Base-by-base conservation (phyloP, 495 filamentous ascomycete species). In the Oleoguttula mirabilis region DNA sequence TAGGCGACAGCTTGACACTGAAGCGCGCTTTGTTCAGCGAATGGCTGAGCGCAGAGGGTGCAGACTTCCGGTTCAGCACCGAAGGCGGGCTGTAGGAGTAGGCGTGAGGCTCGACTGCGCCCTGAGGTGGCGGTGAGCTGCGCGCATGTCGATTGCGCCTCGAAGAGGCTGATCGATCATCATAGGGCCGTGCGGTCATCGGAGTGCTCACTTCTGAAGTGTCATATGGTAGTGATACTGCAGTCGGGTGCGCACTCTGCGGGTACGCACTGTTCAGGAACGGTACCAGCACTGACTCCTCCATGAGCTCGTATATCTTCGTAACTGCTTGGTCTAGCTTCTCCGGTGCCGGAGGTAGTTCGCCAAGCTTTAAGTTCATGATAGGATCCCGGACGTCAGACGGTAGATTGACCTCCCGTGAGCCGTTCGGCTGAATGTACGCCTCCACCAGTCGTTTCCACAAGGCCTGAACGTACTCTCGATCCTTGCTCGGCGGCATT, bases 281-380 rank as follows among this genome's bases (percentile, higher is more conserved):
- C 0, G 84, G 81, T 0, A 84, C 78, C 22, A 90, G 67, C 2
- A 96, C 85, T 2, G 85, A 94, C 53, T 95, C 90, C 55, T 95
- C 88, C 85, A 99, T 96, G 45, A 99, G 65, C 44, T 96, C 88
- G 58, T 87, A 85, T 12, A 94, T 81, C 39, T 92, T 88, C 43
- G 77, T 72, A 14, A 90, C 84, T n/a, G 90, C 90, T n/a, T 79
- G 68, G 53, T 92, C 84, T 19, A 99, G 69, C 23, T 76, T 72
- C 36, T 80, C 72, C 3, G 90, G 92, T 16, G 70, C 59, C 0
- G 90, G 92, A 4, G 92, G 84, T 3, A 66, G 63, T n/a, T 68
- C 57, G 8, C 65, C 60, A 25, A 71, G 69, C 5, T 76, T 68
- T 34, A 84, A 67, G 10, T 68, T 68, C 12, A 99, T 65, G 21